Percentiles rank a stretch among this genome's conserved stretches.
phyloP scores from a whole-genome alignment of 805 yeast genomes.

The Schwanniomyces pseudopolymorphus region DNA sequence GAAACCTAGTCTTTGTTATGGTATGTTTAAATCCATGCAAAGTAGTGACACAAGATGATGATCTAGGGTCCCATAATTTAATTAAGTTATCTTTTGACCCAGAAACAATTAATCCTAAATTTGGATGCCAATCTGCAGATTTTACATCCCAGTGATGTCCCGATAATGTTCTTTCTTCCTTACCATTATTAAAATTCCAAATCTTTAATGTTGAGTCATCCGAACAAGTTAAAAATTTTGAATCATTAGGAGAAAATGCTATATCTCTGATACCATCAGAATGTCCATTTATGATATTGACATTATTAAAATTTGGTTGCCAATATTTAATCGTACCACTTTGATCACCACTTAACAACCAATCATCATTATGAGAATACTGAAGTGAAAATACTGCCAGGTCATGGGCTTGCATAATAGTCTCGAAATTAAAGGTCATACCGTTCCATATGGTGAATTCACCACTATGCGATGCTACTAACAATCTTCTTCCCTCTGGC shows the following conservation, averaged over 20 bases:
- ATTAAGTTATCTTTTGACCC: slow-evolving; percentile 95
- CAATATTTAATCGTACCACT: slow-evolving; percentile 90
- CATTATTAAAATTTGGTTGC: slow-evolving; percentile 98
- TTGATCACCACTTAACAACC: slow-evolving; percentile 93
- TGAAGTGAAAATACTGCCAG: slow-evolving; percentile 75
- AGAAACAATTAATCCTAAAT: slow-evolving; percentile 78
- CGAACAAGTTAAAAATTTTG: slow-evolving; percentile 89
- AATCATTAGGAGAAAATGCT: slow-evolving; percentile 85
- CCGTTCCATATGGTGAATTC: slow-evolving; percentile 98
- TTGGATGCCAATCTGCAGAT: slow-evolving; percentile 95
- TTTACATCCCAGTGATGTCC: slow-evolving; percentile 99
- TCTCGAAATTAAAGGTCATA: slow-evolving; percentile 89
- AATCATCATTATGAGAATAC: slow-evolving; percentile 88
- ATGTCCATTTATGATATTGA: slow-evolving; percentile 73
- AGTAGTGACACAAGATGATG: slow-evolving; percentile 70
- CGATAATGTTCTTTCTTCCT: slow-evolving; percentile 72
- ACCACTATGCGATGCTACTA: slow-evolving; percentile 90
- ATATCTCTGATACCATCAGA: slow-evolving; percentile 83
- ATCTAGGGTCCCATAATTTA: slow-evolving; percentile 95
- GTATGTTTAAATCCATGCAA: slow-evolving; percentile 93
- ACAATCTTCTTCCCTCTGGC: slow-evolving; percentile 87
- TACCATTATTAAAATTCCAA: slow-evolving; percentile 91
- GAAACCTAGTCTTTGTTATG: slow-evolving; percentile 81
- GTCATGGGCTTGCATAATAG: slow-evolving; percentile 98
- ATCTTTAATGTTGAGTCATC: slow-evolving; percentile 90